Conservation (phyloP, 2,329 filamentous ascomycete genomes). For the Trichoderma asperellum region DNA sequence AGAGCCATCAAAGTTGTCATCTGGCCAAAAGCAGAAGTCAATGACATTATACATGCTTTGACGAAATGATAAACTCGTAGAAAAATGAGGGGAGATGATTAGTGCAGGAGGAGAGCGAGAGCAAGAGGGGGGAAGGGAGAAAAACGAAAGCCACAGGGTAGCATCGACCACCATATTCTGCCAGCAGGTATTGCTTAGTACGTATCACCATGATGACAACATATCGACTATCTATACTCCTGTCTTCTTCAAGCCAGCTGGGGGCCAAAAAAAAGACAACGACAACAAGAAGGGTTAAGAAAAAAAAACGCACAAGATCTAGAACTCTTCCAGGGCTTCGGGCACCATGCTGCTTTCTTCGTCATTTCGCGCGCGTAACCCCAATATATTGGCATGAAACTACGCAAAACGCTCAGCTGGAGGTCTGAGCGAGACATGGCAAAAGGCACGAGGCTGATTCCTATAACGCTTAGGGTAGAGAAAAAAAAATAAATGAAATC, state of each 20-base stretch:
- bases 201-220: background rate
- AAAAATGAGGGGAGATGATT: background rate
- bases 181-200: background rate
- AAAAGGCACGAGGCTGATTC: constrained; percentile 16
- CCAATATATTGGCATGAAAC: constrained; percentile 22
- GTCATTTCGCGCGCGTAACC: constrained; percentile 7
- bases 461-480: background rate
- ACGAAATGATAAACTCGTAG: background rate
- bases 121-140: background rate
- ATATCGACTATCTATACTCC: background rate
- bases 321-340: background rate
- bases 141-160: background rate
- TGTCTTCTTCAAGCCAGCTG: background rate
- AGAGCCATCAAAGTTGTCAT: constrained; percentile 6
- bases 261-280: background rate
- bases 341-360: background rate
- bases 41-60: background rate
- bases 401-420: background rate
- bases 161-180: background rate
- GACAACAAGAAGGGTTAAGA: background rate
- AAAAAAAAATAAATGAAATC: no score
- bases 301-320: background rate
- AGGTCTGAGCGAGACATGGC: background rate
- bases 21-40: background rate
- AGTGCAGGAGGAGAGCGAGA: background rate